phyloP scores from a whole-genome alignment of 495 filamentous ascomycete genomes.

The Eremomyces bilateralis region DNA sequence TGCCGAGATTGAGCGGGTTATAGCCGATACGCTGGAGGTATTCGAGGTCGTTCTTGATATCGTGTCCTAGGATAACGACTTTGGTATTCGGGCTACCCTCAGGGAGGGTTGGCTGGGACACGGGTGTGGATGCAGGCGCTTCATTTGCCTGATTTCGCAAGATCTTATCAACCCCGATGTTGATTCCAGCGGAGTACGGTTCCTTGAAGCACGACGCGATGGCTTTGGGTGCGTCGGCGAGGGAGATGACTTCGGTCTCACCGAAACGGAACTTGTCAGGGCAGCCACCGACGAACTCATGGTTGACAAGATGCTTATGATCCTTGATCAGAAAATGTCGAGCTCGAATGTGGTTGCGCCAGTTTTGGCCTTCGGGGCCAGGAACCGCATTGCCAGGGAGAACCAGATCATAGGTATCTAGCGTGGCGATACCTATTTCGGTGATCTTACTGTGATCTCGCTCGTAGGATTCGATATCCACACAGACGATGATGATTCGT shows the following conservation, averaged over 20 bases:
- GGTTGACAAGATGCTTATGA: conserved; percentile 38
- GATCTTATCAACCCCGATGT: background rate
- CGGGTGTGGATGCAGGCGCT: conserved; percentile 1
- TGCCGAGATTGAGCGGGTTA: conserved; percentile 23
- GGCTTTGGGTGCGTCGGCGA: conserved; percentile 18
- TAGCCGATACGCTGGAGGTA: conserved; percentile 42
- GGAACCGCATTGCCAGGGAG: conserved; percentile 29
- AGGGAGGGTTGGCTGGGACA: too few relatives aligned
- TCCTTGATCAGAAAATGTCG: conserved; percentile 63
- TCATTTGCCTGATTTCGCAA: conserved; percentile 1
- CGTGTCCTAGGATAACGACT: conserved; percentile 63
- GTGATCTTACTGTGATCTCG: conserved; percentile 37
- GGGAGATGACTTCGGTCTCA: conserved; percentile 16
- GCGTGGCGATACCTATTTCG: conserved; percentile 64
- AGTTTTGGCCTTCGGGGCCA: conserved; percentile 34
- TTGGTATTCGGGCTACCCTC: conserved; percentile 24
- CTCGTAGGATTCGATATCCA: conserved; percentile 75
- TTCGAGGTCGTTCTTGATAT: conserved; percentile 37
- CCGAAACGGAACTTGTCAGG: conserved; percentile 59
- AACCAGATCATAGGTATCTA: conserved; percentile 45
- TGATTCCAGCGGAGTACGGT: conserved; percentile 20
- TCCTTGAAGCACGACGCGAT: conserved; percentile 29
- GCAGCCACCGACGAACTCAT: conserved; percentile 41
- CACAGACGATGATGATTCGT: conserved; percentile 44
- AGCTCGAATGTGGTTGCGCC: conserved; percentile 40